Evolutionary conservation across 2,329 filamentous ascomycete genomes (phyloP).

Genomic region (Penicillium sp.): DNA sequence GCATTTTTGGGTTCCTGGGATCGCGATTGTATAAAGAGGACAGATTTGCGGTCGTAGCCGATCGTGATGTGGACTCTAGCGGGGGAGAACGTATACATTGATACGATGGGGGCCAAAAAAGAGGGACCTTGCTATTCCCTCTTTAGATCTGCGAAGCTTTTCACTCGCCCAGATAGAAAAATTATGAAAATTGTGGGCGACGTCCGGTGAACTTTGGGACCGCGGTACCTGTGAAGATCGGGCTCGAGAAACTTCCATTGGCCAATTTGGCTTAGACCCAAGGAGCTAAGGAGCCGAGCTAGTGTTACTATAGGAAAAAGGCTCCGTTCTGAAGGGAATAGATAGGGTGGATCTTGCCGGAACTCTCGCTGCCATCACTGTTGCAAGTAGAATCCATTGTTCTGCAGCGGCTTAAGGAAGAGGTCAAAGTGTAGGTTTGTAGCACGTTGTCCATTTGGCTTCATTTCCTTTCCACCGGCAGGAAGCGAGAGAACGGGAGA

Average conservation of each 20-base stretch:
- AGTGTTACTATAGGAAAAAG: constrained; percentile 1
- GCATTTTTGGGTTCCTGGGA: constrained; percentile 15
- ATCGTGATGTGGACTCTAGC: background rate
- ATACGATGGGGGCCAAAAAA: background rate
- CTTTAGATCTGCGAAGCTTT: background rate
- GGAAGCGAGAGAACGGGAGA: background rate
- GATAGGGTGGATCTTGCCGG: constrained; percentile 3
- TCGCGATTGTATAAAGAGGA: background rate
- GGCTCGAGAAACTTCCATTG: constrained; percentile 23
- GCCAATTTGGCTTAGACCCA: constrained; percentile 5
- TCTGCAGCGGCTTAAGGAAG: constrained; percentile 9
- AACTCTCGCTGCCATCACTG: background rate
- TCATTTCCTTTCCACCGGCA: background rate
- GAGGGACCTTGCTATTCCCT: background rate
- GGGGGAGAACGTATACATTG: background rate
- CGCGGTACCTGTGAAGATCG: constrained; percentile 5
- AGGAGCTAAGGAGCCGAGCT: background rate
- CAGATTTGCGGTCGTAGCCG: constrained; percentile 7
- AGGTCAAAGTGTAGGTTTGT: constrained; percentile 20
- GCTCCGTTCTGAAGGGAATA: background rate
- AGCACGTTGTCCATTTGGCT: constrained; percentile 9
- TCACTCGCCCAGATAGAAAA: too few relatives aligned
- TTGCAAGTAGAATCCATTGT: background rate
- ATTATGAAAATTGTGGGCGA: background rate
- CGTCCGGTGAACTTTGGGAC: constrained; percentile 4